Evolutionary conservation across 2,329 filamentous ascomycete species (phyloP), one percentile per base, ranked within the genome.

Genomic region (Colletotrichum camelliae): DNA sequence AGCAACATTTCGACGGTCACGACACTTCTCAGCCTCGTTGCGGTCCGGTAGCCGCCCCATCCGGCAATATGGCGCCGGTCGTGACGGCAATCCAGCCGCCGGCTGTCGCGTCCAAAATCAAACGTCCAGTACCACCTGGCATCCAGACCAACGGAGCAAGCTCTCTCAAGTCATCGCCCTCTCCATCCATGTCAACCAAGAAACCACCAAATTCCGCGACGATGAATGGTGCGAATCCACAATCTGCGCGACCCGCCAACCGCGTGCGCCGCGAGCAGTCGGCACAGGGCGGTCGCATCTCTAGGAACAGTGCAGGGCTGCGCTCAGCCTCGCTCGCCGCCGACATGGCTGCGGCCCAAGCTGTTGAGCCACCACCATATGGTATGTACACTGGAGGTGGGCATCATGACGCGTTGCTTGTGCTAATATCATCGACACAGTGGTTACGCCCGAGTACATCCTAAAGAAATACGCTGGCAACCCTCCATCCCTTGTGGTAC

Each of bases 401-500:
- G 33, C 48, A 16, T 27, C 12, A 16, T 8, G 21, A 13, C 15
- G n/a, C 7, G 18, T n/a, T 21, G 15, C 37, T 71, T 16, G 65
- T 61, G 66, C 66, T 69, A 58, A 79, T 76, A 79, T 80, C 52
- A 68, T 48, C 33, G 29, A 15, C 48, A 15, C 72, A 96, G 95
- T 96, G 58, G 91, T 94, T 82, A 94, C 93, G 35, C 91, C 93
- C 76, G 86, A 90, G 16, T 95, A 97, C 80, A 95, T 98, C 64
- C 88, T 98, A n/a, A 93, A 91, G 80, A 98, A 96, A 85, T 96
- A 94, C 84, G 89, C 89, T 85, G 81, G 95, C 88, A 89, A 89
- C 67, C 91, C 93, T 10, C 96, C 97, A 0, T 98, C 96, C 5
- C 88, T 99, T 29, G 92, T 96, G 67, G 88, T 99, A 29, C 96